phyloP scores from a whole-genome alignment of 768 basidiomycete genomes.

The Megacollybia marginata region DNA sequence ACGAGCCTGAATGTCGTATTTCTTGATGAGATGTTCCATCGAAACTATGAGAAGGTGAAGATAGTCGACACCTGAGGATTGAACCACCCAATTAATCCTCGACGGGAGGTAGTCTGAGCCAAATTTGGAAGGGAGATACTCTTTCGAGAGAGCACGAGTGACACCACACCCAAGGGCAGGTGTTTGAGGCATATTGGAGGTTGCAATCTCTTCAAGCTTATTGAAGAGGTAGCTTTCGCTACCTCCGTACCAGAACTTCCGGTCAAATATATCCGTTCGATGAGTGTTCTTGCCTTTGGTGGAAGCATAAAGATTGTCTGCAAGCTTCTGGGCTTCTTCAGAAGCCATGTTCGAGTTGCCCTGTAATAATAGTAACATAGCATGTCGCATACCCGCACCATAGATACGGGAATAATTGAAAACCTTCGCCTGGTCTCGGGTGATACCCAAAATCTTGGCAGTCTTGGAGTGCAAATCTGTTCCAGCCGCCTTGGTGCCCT shows the following conservation, averaged over 20 bases:
- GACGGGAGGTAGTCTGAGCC: conserved; percentile 91
- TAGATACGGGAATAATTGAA: conserved; percentile 99
- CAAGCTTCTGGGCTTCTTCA: conserved; percentile 72
- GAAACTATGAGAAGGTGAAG: conserved; percentile 93
- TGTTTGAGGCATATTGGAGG: conserved; percentile 79
- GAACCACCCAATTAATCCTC: conserved; percentile 98
- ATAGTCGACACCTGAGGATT: conserved; percentile 97
- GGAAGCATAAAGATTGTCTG: conserved; percentile 79
- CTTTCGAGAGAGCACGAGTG: conserved; percentile 87
- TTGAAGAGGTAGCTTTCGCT: conserved; percentile 97
- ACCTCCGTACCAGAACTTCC: conserved; percentile 95
- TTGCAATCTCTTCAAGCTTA: conserved; percentile 91
- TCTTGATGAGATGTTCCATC: conserved; percentile 80
- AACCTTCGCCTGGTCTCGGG: conserved; percentile 92
- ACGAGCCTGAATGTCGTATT: conserved; percentile 80
- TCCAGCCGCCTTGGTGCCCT: conserved; percentile 90
- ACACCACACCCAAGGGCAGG: conserved; percentile 93
- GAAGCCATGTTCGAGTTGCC: conserved; percentile 73
- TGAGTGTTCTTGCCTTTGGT: conserved; percentile 92
- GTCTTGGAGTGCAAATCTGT: conserved; percentile 98
- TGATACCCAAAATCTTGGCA: conserved; percentile 85
- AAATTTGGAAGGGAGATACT: conserved; percentile 74
- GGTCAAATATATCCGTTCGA: conserved; percentile 61
- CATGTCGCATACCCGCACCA: conserved; percentile 96
- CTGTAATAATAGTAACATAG: conserved; percentile 79